phyloP scores from a whole-genome alignment of 768 basidiomycete genomes.

The Tylopilus rubrobrunneus region DNA sequence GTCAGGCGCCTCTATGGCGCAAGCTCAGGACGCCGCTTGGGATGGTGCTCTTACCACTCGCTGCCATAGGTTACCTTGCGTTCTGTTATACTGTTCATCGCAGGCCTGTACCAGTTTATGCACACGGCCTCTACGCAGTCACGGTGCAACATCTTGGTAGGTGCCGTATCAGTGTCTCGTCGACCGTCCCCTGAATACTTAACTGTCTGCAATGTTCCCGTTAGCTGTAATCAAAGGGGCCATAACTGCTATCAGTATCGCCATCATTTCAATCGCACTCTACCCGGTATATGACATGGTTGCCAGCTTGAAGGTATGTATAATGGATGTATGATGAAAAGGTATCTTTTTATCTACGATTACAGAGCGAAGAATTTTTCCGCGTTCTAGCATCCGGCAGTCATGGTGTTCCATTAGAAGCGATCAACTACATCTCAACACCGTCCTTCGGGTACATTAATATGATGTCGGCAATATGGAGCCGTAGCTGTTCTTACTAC shows the following conservation, averaged over 20 bases:
- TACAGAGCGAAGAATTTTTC: slow-evolving; percentile 29
- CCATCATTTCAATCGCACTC: slow-evolving; percentile 28
- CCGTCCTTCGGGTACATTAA: slow-evolving; percentile 20
- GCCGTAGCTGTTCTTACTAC: slow-evolving; percentile 19
- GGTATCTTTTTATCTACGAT: background rate
- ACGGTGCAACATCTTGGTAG: slow-evolving; percentile 19
- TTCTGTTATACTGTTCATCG: slow-evolving; percentile 28
- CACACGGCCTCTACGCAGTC: slow-evolving; percentile 17
- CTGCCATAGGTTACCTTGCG: slow-evolving; percentile 25
- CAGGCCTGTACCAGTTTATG: slow-evolving; percentile 22
- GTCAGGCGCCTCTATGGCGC: slow-evolving; percentile 7
- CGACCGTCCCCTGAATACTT: too few relatives aligned
- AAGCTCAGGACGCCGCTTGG: slow-evolving; percentile 2
- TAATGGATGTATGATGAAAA: background rate
- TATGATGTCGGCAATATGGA: slow-evolving; percentile 14
- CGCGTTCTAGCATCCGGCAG: slow-evolving; percentile 11
- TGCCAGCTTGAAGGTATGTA: slow-evolving; percentile 16
- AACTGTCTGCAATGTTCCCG: background rate
- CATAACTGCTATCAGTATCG: slow-evolving; percentile 26
- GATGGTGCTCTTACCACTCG: slow-evolving; percentile 23
- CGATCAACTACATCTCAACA: slow-evolving; percentile 21
- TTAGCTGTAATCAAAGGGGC: slow-evolving; percentile 27
- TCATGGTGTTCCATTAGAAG: slow-evolving; percentile 22
- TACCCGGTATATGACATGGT: slow-evolving; percentile 19
- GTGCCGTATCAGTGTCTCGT: background rate